A percentile compares a stretch with the other conserved stretches of the same genome.
Conservation (phyloP, 2,329 filamentous ascomycete genomes). For the Neurospora sp. region DNA sequence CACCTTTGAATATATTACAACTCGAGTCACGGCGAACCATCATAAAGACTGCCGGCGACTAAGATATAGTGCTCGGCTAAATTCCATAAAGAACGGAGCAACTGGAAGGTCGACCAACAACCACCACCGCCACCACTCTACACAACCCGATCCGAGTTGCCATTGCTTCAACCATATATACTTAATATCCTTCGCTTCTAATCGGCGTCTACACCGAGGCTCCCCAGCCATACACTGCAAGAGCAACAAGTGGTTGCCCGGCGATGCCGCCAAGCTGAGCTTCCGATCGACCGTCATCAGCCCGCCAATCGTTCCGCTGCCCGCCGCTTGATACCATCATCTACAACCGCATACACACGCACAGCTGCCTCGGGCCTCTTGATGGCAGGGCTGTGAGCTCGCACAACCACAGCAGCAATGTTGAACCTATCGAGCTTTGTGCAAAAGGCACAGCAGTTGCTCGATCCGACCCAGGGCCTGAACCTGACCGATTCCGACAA, state of each 20-base stretch:
- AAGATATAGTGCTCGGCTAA: not conserved
- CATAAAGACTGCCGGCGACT: not conserved
- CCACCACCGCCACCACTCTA: not conserved
- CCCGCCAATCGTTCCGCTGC: conserved; percentile 1
- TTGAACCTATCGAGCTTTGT: conserved; percentile 68
- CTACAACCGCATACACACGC: not conserved
- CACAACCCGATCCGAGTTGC: not conserved
- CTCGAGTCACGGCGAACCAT: not conserved
- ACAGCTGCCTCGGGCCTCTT: conserved; percentile 1
- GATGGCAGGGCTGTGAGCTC: conserved; percentile 7
- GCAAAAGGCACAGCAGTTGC: conserved; percentile 90
- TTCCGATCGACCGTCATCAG: conserved; percentile 1
- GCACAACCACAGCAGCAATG: conserved; percentile 32
- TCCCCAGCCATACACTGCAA: not conserved
- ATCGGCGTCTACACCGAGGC: not conserved
- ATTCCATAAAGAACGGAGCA: not conserved
- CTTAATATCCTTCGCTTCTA: not conserved
- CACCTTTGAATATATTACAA: not conserved
- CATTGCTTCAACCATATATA: not conserved
- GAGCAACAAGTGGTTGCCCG: not conserved
- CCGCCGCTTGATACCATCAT: not conserved
- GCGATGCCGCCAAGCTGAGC: not conserved
- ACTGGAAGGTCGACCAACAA: not conserved
- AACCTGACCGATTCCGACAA: conserved; percentile 64
- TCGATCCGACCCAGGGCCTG: conserved; percentile 76